Percentiles rank a stretch among this genome's conserved stretches.
Evolutionary conservation across 352 stramenopile species (phyloP).

Genomic region (Phytophthora citricola): DNA sequence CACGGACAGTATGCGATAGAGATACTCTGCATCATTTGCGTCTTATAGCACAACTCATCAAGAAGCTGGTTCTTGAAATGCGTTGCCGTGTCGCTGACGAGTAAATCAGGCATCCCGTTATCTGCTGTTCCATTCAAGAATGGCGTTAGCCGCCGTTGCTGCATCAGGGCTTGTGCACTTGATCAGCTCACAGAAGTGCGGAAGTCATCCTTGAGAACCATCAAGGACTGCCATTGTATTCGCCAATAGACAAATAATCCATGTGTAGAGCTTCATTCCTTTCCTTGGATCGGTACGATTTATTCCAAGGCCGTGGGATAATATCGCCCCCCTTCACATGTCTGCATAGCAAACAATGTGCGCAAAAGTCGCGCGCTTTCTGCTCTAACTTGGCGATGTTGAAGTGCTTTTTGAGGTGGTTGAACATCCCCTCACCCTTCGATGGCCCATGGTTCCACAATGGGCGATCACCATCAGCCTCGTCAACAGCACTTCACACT

Average conservation of each 20-base stretch:
- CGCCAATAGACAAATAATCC: neutral
- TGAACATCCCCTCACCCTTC: neutral
- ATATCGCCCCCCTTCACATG: neutral
- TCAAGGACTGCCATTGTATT: neutral
- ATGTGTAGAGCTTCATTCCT: neutral
- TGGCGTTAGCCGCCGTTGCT: neutral
- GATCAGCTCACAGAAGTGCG: constrained; percentile 3
- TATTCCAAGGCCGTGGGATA: neutral
- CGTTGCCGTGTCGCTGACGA: neutral
- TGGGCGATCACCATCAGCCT: neutral
- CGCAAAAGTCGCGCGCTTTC: neutral
- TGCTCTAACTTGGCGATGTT: neutral
- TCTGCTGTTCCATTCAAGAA: neutral
- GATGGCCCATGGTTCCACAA: neutral
- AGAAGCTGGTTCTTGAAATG: constrained; percentile 3
- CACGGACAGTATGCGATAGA: neutral
- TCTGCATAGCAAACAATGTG: neutral
- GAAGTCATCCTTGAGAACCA: neutral
- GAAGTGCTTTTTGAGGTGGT: constrained; percentile 2
- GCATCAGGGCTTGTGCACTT: neutral
- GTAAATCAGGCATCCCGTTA: neutral
- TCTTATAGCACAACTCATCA: neutral
- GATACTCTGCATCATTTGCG: neutral
- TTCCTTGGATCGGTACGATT: neutral
- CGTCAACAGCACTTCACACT: neutral